Evolutionary conservation across 208 protist genomes (phyloP).

Genomic region (Crithidia acanthocephali): DNA sequence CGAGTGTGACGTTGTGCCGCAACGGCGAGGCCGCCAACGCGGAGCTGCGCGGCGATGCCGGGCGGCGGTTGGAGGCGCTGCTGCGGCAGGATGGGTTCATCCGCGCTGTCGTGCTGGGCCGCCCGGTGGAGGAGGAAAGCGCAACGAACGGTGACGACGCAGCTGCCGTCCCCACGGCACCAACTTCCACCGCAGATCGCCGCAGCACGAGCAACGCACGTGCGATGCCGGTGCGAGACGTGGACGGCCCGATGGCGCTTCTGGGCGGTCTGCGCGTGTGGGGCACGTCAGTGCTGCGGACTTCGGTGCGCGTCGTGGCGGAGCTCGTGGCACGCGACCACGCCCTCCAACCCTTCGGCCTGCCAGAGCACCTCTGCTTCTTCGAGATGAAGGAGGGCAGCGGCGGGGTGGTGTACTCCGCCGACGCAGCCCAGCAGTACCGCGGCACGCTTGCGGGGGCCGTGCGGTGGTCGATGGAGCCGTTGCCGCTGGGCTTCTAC

Average conservation of each 20-base stretch:
- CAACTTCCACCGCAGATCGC: neutral
- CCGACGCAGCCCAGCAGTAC: conserved; percentile 24
- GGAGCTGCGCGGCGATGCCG: conserved; percentile 22
- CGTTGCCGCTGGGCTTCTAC: conserved; percentile 37
- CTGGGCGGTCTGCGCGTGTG: conserved; percentile 31
- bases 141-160: neutral
- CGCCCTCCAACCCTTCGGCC: conserved; percentile 35
- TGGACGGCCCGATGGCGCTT: conserved; percentile 34
- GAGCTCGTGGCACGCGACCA: conserved; percentile 42
- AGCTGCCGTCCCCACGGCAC: neutral
- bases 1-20: conserved; percentile 31
- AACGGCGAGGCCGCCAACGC: conserved; percentile 35
- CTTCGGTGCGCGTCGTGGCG: conserved; percentile 32
- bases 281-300: conserved; percentile 34
- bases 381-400: conserved; percentile 43
- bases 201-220: neutral
- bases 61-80: conserved; percentile 23
- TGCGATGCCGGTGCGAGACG: conserved; percentile 12
- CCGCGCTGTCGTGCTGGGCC: conserved; percentile 26
- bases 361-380: conserved; percentile 37
- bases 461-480: conserved; percentile 36
- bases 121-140: neutral
- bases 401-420: conserved; percentile 28
- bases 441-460: conserved; percentile 17
- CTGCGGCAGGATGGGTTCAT: conserved; percentile 25